A percentile compares a stretch with the other conserved stretches of the same genome.
Conservation (phyloP, 495 filamentous ascomycete species). For the Talaromyces wortmannii region DNA sequence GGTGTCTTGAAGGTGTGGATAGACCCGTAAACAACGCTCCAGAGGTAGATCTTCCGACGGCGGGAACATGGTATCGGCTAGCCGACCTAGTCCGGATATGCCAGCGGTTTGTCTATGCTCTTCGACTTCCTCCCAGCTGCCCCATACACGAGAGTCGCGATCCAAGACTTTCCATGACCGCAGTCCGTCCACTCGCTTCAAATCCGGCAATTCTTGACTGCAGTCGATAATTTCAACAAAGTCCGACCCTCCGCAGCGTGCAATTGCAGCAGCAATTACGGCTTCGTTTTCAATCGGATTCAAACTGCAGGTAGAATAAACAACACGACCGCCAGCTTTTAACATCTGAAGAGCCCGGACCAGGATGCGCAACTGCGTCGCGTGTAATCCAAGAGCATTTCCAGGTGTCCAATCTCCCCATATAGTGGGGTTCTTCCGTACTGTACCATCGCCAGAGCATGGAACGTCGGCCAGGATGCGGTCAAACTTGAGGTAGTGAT, state of each 20-base stretch:
- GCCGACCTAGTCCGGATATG: constrained; percentile 49
- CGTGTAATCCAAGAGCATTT: constrained; percentile 76
- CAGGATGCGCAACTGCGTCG: constrained; percentile 81
- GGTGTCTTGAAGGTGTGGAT: constrained; percentile 91
- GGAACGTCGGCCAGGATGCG: constrained; percentile 94
- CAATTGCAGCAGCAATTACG: constrained; percentile 79
- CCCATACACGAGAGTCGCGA: constrained; percentile 68
- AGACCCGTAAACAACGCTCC: constrained; percentile 85
- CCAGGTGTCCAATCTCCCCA: constrained; percentile 92
- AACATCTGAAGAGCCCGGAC: constrained; percentile 93
- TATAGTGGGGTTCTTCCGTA: constrained; percentile 81
- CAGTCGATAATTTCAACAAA: constrained; percentile 83
- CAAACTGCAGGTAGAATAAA: constrained; percentile 98
- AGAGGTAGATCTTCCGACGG: constrained; percentile 64
- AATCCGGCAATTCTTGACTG: constrained; percentile 62
- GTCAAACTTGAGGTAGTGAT: constrained; percentile 89
- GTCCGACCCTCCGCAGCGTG: constrained; percentile 75
- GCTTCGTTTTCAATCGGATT: constrained; percentile 97
- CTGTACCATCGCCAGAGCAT: constrained; percentile 91
- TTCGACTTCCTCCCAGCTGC: constrained; percentile 67
- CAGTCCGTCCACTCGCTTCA: constrained; percentile 70
- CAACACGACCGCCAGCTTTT: constrained; percentile 86
- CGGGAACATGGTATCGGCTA: constrained; percentile 80
- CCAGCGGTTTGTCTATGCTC: constrained; percentile 52
- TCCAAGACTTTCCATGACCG: constrained; percentile 83